phyloP scores from a whole-genome alignment of 176 grass and related monocot species.

The Themeda triandra region DNA sequence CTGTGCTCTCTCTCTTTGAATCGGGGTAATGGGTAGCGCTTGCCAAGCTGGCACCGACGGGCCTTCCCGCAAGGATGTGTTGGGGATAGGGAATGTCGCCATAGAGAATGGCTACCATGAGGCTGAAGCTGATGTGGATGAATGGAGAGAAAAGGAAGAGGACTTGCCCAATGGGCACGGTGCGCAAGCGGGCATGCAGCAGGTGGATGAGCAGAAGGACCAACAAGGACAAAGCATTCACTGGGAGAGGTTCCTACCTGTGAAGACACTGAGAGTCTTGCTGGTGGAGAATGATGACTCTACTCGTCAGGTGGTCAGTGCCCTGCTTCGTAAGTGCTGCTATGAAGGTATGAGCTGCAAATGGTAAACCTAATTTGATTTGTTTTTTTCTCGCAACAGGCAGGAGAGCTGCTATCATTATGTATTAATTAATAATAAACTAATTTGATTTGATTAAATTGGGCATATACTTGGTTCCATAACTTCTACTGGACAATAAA shows the following conservation, averaged over 20 bases:
- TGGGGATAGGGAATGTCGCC: constrained; percentile 15
- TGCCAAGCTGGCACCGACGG: constrained; percentile 34
- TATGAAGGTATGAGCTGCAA: constrained; percentile 72
- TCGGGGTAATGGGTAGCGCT: constrained; percentile 61
- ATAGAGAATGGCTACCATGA: constrained; percentile 42
- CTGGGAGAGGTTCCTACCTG: constrained; percentile 87
- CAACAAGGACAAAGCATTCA: constrained; percentile 35
- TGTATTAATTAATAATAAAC: neutral
- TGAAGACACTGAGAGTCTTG: constrained; percentile 66
- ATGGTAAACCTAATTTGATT: neutral
- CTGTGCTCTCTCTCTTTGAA: constrained; percentile 22
- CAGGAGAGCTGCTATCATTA: neutral
- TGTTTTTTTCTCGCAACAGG: neutral
- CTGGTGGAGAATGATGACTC: constrained; percentile 84
- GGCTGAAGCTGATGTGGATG: constrained; percentile 19
- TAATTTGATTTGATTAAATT: constrained; percentile 2
- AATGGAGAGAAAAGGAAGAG: constrained; percentile 33
- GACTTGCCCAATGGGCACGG: constrained; percentile 27
- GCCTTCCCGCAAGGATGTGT: constrained; percentile 24
- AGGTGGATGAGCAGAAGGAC: constrained; percentile 46
- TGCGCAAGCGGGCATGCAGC: neutral
- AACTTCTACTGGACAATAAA: neutral
- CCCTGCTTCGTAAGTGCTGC: constrained; percentile 78
- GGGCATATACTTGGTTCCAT: neutral
- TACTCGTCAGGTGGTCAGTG: constrained; percentile 78